Evolutionary conservation across 495 filamentous ascomycete genomes (phyloP).

Genomic region (Xylaria acuta): DNA sequence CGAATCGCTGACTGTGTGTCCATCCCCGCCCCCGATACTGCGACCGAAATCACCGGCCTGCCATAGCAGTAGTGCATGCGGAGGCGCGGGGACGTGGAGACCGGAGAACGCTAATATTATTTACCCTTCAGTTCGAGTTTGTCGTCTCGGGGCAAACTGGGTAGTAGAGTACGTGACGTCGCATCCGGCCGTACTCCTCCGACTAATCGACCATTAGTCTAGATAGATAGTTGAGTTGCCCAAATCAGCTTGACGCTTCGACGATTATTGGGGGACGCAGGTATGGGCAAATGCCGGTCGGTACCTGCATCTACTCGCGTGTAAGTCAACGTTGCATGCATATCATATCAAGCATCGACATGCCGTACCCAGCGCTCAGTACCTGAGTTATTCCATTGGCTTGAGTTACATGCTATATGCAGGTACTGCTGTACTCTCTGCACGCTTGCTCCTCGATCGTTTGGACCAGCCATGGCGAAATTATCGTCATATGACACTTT

Average conservation of each 20-base stretch:
- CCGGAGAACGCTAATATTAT: neutral
- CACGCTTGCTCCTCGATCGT: neutral
- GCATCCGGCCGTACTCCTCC: neutral
- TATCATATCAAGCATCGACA: neutral
- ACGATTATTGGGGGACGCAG: neutral
- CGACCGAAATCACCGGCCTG: constrained; percentile 11
- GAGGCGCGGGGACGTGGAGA: constrained; percentile 10
- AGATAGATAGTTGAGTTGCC: neutral
- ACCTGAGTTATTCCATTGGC: neutral
- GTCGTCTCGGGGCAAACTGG: neutral
- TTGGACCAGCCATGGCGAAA: constrained; percentile 9
- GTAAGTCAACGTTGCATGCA: constrained; percentile 2
- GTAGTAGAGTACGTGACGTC: constrained; percentile 2
- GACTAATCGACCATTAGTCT: neutral
- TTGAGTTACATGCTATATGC: neutral
- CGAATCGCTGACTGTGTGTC: neutral
- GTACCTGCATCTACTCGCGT: neutral
- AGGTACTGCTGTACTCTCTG: neutral
- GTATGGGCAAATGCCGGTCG: neutral
- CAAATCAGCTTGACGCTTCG: neutral
- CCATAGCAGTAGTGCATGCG: neutral
- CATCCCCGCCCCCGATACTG: neutral
- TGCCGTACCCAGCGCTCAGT: neutral
- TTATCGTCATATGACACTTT: constrained; percentile 16
- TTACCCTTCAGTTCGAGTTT: neutral